Evolutionary conservation across 345 rosid genomes (phyloP).

Genomic region (Raphanus sativus): DNA sequence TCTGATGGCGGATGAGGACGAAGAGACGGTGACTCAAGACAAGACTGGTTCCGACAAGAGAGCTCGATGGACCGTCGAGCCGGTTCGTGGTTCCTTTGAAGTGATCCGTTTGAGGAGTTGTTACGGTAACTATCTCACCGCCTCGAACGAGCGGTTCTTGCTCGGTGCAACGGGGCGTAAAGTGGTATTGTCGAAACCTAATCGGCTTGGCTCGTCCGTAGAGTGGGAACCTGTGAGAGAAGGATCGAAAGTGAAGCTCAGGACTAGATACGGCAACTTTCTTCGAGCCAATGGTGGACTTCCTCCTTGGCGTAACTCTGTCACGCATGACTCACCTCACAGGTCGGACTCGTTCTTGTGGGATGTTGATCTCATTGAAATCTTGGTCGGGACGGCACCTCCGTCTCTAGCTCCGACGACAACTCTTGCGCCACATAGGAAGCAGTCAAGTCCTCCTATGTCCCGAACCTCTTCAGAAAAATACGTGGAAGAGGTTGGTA

Average conservation of each 20-base stretch:
- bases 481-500: conserved; percentile 70
- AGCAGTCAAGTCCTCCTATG: not conserved
- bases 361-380: conserved; percentile 66
- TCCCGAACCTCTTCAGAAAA: conserved; percentile 34
- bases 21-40: conserved; percentile 67
- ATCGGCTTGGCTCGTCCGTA: conserved; percentile 53
- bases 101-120: conserved; percentile 65
- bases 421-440: conserved; percentile 43
- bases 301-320: conserved; percentile 84
- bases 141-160: conserved; percentile 70
- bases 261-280: conserved; percentile 60
- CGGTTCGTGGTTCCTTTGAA: conserved; percentile 49
- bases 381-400: conserved; percentile 25
- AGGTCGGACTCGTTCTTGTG: conserved; percentile 63
- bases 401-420: conserved; percentile 1
- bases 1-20: conserved; percentile 68
- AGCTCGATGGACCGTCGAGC: conserved; percentile 71
- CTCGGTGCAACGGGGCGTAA: conserved; percentile 78
- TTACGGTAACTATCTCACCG: conserved; percentile 70
- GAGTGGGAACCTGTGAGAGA: conserved; percentile 79
- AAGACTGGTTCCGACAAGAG: conserved; percentile 60
- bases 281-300: conserved; percentile 73
- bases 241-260: conserved; percentile 51
- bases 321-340: conserved; percentile 71
- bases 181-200: conserved; percentile 55